Base-by-base conservation (phyloP, 495 filamentous ascomycete genomes). In the Penicillium herquei region DNA sequence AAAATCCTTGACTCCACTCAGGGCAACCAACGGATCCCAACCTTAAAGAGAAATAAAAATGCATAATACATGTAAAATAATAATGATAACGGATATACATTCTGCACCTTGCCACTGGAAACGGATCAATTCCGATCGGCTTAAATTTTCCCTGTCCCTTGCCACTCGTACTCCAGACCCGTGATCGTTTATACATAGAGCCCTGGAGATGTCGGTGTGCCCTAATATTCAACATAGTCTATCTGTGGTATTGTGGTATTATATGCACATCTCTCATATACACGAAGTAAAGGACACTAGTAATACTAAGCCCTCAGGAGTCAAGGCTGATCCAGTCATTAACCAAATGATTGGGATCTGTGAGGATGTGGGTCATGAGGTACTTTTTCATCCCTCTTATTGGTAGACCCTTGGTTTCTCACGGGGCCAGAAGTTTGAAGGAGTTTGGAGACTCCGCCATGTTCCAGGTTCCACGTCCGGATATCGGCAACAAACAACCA, bases 21-120 rank as follows among this genome's bases (percentile, higher is more conserved):
- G 57, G 61, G 60, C 46, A 60, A 47, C 55, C 61, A 59, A 54
- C 60, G 61, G 60, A 42, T 57, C 46, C 52, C 57, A 59, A 54
- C 60, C 56, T 63, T 62, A 58, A 52, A 52, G 16, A 39, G 35
- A 39, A 39, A 33, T 31, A 30, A 40, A 17, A n/a, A 31, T 14
- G 13, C 16, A 21, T 26, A 56, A 41, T 32, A 35, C 6, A 45
- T 51, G 33, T 51, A 16, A 16, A 47, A n/a, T 18, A 26, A 26
- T 26, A 26, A 1, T 26, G 21, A 26, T 26, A 26, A 26, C 21
- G 21, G 21, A 26, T 26, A 26, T 26, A 26, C 21, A 26, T 26
- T 26, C 21, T 26, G 21, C 21, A 26, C 30, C 17, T 46, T 30
- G 43, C 43, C 43, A 46, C 43, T 37, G 2, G 9, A 9, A 10